Percentiles rank a stretch among this genome's conserved stretches.
These are phyloP conservation scores for Serendipita sp. DNA, from an alignment of 768 basidiomycete species.

Conservation along the genomic window DNA sequence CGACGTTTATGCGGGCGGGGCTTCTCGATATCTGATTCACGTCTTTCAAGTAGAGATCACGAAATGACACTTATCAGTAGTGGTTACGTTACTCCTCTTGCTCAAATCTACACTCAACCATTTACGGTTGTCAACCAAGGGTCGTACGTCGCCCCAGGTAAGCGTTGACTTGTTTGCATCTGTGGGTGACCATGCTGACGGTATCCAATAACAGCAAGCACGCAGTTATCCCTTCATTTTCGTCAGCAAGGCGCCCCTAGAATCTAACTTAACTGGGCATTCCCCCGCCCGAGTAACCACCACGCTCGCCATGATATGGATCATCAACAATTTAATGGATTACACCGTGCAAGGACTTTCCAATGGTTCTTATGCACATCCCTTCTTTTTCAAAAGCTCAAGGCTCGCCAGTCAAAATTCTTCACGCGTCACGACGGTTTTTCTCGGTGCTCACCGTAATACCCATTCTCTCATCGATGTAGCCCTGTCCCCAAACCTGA, in stretches of 20 bases:
- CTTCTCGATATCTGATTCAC: not conserved
- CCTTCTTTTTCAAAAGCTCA: conserved; percentile 18
- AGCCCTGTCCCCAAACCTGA: no score
- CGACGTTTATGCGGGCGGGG: conserved; percentile 28
- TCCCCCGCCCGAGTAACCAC: no score
- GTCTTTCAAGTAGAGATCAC: conserved; percentile 27
- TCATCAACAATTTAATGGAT: not conserved
- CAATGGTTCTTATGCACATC: conserved; percentile 13
- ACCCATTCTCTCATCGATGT: no score
- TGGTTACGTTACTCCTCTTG: conserved; percentile 48
- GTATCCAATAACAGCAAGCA: conserved; percentile 23
- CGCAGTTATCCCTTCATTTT: conserved; percentile 41
- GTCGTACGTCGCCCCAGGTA: conserved; percentile 67
- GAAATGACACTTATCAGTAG: conserved; percentile 35
- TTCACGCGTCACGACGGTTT: no score
- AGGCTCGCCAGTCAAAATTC: no score
- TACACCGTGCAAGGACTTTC: not conserved
- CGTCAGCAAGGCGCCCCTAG: conserved; percentile 34
- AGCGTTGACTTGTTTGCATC: conserved; percentile 17
- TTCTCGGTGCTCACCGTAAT: no score
- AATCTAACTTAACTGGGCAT: not conserved
- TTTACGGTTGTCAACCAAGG: conserved; percentile 66
- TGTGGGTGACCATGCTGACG: not conserved
- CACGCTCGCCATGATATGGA: not conserved
- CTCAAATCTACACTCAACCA: conserved; percentile 49